Conservation (phyloP, 805 yeast genomes). For the Metschnikowia cubensis region DNA sequence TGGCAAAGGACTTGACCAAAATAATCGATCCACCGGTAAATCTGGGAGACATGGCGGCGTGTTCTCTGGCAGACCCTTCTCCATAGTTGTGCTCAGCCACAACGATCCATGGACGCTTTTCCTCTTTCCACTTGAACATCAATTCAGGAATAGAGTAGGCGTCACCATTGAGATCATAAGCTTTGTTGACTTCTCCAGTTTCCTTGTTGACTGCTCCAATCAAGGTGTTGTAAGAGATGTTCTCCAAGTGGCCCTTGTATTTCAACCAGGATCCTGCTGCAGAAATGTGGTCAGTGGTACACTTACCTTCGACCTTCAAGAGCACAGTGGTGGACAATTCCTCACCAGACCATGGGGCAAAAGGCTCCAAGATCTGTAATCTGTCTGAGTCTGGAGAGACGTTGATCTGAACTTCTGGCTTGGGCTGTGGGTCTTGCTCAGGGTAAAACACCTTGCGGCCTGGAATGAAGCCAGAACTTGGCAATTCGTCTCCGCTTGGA, state of each 20-base stretch:
- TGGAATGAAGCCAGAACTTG: conserved; percentile 67
- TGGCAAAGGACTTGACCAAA: conserved; percentile 91
- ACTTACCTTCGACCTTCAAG: conserved; percentile 93
- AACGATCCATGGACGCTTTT: conserved; percentile 83
- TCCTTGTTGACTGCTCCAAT: conserved; percentile 97
- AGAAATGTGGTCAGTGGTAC: conserved; percentile 97
- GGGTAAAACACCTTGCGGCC: conserved; percentile 80
- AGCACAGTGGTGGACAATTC: conserved; percentile 75
- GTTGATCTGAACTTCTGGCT: conserved; percentile 53
- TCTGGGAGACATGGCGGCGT: conserved; percentile 94
- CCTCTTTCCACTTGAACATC: conserved; percentile 93
- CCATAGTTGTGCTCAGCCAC: conserved; percentile 98
- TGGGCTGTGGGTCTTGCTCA: conserved; percentile 59
- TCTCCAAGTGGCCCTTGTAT: conserved; percentile 96
- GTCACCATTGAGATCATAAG: conserved; percentile 79
- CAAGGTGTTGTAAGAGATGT: conserved; percentile 89
- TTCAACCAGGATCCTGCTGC: conserved; percentile 99
- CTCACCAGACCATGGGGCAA: conserved; percentile 78
- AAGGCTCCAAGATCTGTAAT: conserved; percentile 86
- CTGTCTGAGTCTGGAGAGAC: conserved; percentile 91
- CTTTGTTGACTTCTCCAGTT: conserved; percentile 92
- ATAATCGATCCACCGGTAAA: conserved; percentile 89
- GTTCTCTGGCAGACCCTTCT: conserved; percentile 99
- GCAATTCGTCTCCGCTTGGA: conserved; percentile 82
- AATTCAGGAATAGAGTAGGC: conserved; percentile 85